phyloP scores from a whole-genome alignment of 805 yeast genomes.

The Osmozyma mogii region DNA sequence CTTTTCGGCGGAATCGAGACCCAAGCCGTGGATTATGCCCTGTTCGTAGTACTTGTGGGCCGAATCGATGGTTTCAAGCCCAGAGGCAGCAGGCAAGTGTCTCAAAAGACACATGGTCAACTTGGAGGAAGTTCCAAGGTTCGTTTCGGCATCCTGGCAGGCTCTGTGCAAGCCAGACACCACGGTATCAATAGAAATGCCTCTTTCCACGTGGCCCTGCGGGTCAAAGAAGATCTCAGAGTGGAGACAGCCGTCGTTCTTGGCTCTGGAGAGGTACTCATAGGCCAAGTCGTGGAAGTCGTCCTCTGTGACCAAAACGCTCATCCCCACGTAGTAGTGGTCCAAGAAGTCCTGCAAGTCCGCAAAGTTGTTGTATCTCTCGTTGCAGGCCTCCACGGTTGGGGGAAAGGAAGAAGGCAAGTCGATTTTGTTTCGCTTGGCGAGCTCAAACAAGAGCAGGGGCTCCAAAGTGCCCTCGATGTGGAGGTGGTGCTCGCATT shows the following conservation, averaged over 20 bases:
- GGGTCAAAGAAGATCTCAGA: slow-evolving; percentile 81
- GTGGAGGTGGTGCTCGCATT: slow-evolving; percentile 84
- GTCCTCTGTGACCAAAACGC: slow-evolving; percentile 57
- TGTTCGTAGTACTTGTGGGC: slow-evolving; percentile 44
- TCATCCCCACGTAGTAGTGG: slow-evolving; percentile 75
- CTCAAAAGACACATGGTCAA: slow-evolving; percentile 77
- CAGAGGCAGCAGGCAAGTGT: slow-evolving; percentile 58
- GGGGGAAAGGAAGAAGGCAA: slow-evolving; percentile 61
- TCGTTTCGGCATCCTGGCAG: slow-evolving; percentile 48
- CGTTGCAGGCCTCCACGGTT: slow-evolving; percentile 43
- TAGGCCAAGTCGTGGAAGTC: slow-evolving; percentile 77
- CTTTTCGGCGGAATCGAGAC: slow-evolving; percentile 73
- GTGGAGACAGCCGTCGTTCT: slow-evolving; percentile 53
- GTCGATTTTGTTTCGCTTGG: slow-evolving; percentile 51
- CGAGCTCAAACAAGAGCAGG: slow-evolving; percentile 59
- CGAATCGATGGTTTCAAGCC: slow-evolving; percentile 47
- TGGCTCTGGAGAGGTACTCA: slow-evolving; percentile 57
- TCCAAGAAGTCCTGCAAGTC: slow-evolving; percentile 73
- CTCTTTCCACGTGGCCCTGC: slow-evolving; percentile 72
- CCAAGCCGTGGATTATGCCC: slow-evolving; percentile 67
- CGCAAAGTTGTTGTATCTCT: slow-evolving; percentile 52
- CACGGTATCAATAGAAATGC: slow-evolving; percentile 50
- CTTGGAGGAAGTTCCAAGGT: slow-evolving; percentile 58
- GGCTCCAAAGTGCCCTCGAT: slow-evolving; percentile 80
- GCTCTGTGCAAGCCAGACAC: slow-evolving; percentile 64